Conservation (phyloP, 257 asterid genomes). For the Nicotiana knightiana region DNA sequence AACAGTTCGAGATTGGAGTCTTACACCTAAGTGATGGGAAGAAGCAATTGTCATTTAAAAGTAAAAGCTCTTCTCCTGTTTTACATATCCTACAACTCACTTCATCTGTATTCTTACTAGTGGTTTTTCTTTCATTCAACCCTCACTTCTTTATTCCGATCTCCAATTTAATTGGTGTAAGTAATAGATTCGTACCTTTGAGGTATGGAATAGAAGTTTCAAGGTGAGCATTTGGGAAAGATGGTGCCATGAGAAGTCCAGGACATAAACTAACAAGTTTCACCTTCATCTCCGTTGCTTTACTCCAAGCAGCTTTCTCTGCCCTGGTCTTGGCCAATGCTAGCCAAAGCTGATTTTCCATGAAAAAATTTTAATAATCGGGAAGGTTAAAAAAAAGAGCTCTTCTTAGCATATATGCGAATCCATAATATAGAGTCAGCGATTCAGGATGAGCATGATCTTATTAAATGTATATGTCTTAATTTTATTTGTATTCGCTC, state of each 20-base stretch:
- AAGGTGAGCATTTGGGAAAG: conserved; percentile 26
- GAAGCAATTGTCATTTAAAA: too few species aligned
- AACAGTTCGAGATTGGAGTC: neutral
- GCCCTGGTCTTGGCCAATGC: conserved; percentile 33
- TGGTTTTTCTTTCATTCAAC: too few species aligned
- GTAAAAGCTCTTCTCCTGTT: too few species aligned
- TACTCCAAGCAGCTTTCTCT: conserved; percentile 30
- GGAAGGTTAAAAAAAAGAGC: neutral
- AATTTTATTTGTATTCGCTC: neutral
- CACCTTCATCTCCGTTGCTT: conserved; percentile 24
- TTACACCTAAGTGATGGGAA: neutral
- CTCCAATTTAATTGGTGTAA: neutral
- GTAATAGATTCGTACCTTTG: conserved; percentile 17
- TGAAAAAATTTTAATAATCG: neutral
- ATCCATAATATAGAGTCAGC: neutral
- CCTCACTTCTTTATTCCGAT: too few species aligned
- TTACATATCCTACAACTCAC: too few species aligned
- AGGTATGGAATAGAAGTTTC: conserved; percentile 29
- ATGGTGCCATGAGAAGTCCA: conserved; percentile 27
- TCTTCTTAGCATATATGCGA: neutral
- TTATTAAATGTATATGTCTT: neutral
- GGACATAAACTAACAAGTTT: conserved; percentile 31
- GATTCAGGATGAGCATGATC: neutral
- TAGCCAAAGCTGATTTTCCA: conserved; percentile 28
- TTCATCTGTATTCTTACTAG: too few species aligned